These are phyloP conservation scores for Orbilia oligospora DNA, from an alignment of 2,329 filamentous ascomycete genomes.

Conservation along the genomic window DNA sequence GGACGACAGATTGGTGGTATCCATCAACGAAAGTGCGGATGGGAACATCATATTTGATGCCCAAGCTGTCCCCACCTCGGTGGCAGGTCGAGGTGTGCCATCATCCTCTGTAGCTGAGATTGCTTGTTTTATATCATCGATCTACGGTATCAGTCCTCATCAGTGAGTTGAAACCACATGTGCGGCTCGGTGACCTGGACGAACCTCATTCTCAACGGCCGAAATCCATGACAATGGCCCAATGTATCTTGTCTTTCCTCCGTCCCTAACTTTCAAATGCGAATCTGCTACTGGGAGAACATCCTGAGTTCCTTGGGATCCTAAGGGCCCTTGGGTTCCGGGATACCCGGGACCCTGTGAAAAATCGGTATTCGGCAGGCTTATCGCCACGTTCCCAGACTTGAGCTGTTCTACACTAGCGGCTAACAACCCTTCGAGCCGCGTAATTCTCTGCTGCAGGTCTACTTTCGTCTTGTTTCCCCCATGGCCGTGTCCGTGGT, in stretches of 20 bases:
- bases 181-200: not conserved
- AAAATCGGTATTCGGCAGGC: constrained; percentile 37
- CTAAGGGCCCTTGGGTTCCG: constrained; percentile 32
- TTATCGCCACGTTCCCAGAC: constrained; percentile 54
- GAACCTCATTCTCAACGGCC: constrained; percentile 55
- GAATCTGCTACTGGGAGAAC: constrained; percentile 54
- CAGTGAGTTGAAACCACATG: not conserved
- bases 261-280: constrained; percentile 50
- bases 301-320: constrained; percentile 35
- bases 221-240: constrained; percentile 58
- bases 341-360: constrained; percentile 39
- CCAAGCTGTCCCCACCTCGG: constrained; percentile 40
- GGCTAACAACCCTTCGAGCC: constrained; percentile 54
- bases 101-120: constrained; percentile 38
- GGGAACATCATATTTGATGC: constrained; percentile 59
- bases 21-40: constrained; percentile 32
- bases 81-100: constrained; percentile 2
- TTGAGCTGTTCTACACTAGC: constrained; percentile 60
- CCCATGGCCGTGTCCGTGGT: constrained; percentile 50
- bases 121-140: constrained; percentile 59
- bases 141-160: constrained; percentile 18
- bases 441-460: constrained; percentile 58
- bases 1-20: constrained; percentile 41
- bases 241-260: constrained; percentile 54
- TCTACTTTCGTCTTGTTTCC: constrained; percentile 57